Base-by-base conservation (phyloP, 176 grass and related monocot species). In the Juncus effusus region DNA sequence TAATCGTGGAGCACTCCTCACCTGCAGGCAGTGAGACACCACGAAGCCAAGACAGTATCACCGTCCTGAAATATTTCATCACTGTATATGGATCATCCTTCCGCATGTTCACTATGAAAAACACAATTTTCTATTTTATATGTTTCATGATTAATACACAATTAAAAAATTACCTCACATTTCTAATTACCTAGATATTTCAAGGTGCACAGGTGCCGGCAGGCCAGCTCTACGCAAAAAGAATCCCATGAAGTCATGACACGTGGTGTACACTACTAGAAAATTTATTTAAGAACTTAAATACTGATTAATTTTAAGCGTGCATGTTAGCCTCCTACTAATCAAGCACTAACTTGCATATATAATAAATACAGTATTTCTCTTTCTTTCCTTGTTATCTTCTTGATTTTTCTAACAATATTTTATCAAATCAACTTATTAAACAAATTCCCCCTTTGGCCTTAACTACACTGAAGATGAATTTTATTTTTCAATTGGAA, bases 241-340 rank as follows among this genome's bases (percentile, higher is more conserved):
- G 9, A 36, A 3, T 5, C 3, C 68, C 53, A 39, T 15, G 12
- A 70, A n/a, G 37, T 40, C 52, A 70, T 11, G 67, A 56, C 67
- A 71, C 67, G 52, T 58, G 67, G 54, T 55, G 49, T 51, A n/a
- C 52, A n/a, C 37, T 7, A 64, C 14, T 64, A 64, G 38, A 16
- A 64, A 64, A 64, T 42, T 47, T 64, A 64, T 42, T 38, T 14
- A 64, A 45, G 15, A 62, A 38, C 35, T 9, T 16, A 54, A 68
- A 54, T 5, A 14, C 49, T 14, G 9, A 69, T 69, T 69, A 69
- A 54, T 54, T 51, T 66, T 40, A 69, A 54, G 45, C 65, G 28
- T 69, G 65, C 47, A 69, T 69, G 65, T 69, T 69, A 69, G 50
- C 52, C 65, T 69, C 65, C 66, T 70, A 71, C 68, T 59, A 71